A percentile compares a stretch with the other conserved stretches of the same genome.
Evolutionary conservation across 2,329 filamentous ascomycete genomes (phyloP).

Genomic region (Zymoseptoria ardabiliae): DNA sequence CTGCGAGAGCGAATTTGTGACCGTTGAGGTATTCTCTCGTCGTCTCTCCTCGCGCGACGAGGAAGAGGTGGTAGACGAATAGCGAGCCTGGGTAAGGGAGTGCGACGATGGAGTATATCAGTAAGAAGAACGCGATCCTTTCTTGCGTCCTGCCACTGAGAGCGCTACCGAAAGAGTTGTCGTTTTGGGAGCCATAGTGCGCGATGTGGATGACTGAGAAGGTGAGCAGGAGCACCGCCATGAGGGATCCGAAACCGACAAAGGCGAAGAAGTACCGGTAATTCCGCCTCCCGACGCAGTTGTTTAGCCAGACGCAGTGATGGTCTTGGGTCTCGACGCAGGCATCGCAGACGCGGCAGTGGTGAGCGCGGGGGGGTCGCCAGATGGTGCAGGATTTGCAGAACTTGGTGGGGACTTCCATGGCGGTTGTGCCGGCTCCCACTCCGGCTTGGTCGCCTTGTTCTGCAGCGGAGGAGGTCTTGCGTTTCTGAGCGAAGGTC

Average conservation of each 20-base stretch:
- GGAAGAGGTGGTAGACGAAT: slow-evolving; percentile 81
- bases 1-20: slow-evolving; percentile 87
- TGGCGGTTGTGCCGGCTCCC: slow-evolving; percentile 55
- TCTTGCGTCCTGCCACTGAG: slow-evolving; percentile 22
- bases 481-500: slow-evolving; percentile 19
- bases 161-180: slow-evolving; percentile 63
- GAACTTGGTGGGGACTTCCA: slow-evolving; percentile 98
- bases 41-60: slow-evolving; percentile 86
- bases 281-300: slow-evolving; percentile 92
- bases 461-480: slow-evolving; percentile 9
- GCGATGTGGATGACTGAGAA: slow-evolving; percentile 75
- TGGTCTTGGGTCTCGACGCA: slow-evolving; percentile 97
- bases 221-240: slow-evolving; percentile 68
- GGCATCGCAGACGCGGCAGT: slow-evolving; percentile 94
- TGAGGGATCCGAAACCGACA: slow-evolving; percentile 68
- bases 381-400: slow-evolving; percentile 97
- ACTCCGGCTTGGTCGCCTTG: slow-evolving; percentile 7
- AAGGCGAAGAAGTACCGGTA: slow-evolving; percentile 98
- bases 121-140: slow-evolving; percentile 62
- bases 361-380: slow-evolving; percentile 90
- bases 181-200: slow-evolving; percentile 58
- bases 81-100: slow-evolving; percentile 76
- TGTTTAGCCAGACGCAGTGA: slow-evolving; percentile 98
- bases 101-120: slow-evolving; percentile 70
- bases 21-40: slow-evolving; percentile 94